phyloP scores from a whole-genome alignment of 805 yeast species.

The Candida morakotiae region DNA sequence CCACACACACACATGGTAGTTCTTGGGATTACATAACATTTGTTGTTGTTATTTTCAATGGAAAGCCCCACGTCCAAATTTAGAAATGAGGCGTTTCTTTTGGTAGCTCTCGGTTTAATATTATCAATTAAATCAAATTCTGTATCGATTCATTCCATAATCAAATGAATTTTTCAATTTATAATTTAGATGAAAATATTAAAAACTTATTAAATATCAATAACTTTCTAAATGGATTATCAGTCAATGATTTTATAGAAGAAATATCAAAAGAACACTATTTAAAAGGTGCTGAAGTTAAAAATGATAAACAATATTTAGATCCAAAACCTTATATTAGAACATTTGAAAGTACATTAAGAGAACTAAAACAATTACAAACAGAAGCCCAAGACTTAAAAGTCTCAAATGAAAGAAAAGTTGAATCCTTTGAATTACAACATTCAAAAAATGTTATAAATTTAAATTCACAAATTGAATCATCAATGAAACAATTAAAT shows the following conservation, averaged over 20 bases:
- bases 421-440: constrained; percentile 54
- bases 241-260: constrained; percentile 78
- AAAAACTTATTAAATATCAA: constrained; percentile 52
- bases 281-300: constrained; percentile 45
- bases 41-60: no score
- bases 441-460: constrained; percentile 66
- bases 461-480: constrained; percentile 45
- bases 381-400: constrained; percentile 53
- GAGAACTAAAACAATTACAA: constrained; percentile 61
- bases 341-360: constrained; percentile 81
- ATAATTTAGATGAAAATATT: constrained; percentile 63
- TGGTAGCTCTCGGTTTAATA: no score
- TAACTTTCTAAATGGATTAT: constrained; percentile 62
- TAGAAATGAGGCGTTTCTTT: no score
- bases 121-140: no score
- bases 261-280: constrained; percentile 68
- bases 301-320: constrained; percentile 46
- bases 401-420: constrained; percentile 50
- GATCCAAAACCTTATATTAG: constrained; percentile 95
- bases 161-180: constrained; percentile 47
- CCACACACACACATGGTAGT: no score
- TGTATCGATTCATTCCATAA: no score
- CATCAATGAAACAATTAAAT: constrained; percentile 45
- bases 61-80: no score
- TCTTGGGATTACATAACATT: no score